Evolutionary conservation across 257 asterid genomes (phyloP), one percentile per base, ranked within the genome.

Genomic region (Nicotiana benthamiana): DNA sequence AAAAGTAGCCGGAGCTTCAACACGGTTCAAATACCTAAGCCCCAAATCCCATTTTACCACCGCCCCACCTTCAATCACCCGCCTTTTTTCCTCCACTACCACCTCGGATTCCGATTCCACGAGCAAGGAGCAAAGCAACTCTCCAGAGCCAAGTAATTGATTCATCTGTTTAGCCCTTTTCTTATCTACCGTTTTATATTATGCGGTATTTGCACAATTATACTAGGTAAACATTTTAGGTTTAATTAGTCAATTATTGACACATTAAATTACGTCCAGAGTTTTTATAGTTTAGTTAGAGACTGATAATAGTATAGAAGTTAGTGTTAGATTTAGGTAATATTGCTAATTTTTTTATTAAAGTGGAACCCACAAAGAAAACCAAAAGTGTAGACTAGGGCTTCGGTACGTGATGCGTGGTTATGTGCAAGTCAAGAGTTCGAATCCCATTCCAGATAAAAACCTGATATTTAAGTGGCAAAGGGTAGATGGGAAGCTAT

Each of bases 61-160:
- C 7, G 61, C 61, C 0, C 9, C 51, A 48, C 48, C 48, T 34
- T 16, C 61, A 43, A 16, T 63, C 59, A 63, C 24, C 8, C 82
- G 82, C 75, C 3, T 46, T 7, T 63, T 46, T 79, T 79, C 82
- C 18, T 61, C 81, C n/a, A 59, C 72, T 43, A n/a, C 20, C 13
- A 59, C 81, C 34, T 22, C 78, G 1, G 81, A 46, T 57, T 32
- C 70, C 16, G 27, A 15, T 54, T 53, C 52, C 74, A 5, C 9
- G 22, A 26, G 59, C 46, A 46, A 11, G 0, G 81, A 43, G 1
- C 17, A 36, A 16, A 9, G 3, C 1, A 62, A 59, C 3, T 46
- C 81, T 74, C 51, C 60, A 13, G 16, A 48, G 17, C 74, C 81
- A 77, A 59, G 81, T 77, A 77, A 24, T 20, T 26, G 40, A 77